Conservation (phyloP, 1,139 yeast genomes). For the Debaryomyces subglobosus region DNA sequence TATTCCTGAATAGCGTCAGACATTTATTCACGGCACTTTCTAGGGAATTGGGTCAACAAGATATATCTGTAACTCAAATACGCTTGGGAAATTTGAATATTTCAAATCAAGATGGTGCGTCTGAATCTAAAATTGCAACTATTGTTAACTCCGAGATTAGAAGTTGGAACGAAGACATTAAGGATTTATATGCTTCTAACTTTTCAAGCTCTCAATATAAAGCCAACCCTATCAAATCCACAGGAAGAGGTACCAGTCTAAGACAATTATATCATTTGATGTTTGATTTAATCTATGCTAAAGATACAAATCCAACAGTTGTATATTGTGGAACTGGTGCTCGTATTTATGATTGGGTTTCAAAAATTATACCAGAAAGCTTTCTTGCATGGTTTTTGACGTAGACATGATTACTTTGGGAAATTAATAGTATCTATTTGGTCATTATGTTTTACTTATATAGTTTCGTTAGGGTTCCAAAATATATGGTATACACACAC, state of each 20-base stretch:
- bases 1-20: constrained; percentile 41
- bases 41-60: constrained; percentile 46
- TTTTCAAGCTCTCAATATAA: constrained; percentile 39
- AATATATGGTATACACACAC: constrained; percentile 10
- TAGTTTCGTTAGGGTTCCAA: constrained; percentile 3
- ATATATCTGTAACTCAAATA: constrained; percentile 47
- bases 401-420: neutral
- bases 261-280: constrained; percentile 55
- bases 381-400: constrained; percentile 30
- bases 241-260: constrained; percentile 44
- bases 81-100: constrained; percentile 51
- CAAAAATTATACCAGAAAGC: constrained; percentile 37
- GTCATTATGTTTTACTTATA: neutral
- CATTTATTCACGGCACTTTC: constrained; percentile 41
- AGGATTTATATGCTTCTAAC: constrained; percentile 35
- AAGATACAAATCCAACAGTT: constrained; percentile 29
- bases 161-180: constrained; percentile 46
- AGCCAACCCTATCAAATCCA: constrained; percentile 37
- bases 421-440: neutral
- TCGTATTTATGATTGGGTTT: constrained; percentile 41
- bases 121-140: constrained; percentile 31
- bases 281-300: constrained; percentile 53
- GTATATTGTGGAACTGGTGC: constrained; percentile 58
- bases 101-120: constrained; percentile 32
- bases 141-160: constrained; percentile 42